Evolutionary conservation across 2,329 filamentous ascomycete genomes (phyloP), one percentile per base, ranked within the genome.

Genomic region (Aotearoamyces nothofagi): DNA sequence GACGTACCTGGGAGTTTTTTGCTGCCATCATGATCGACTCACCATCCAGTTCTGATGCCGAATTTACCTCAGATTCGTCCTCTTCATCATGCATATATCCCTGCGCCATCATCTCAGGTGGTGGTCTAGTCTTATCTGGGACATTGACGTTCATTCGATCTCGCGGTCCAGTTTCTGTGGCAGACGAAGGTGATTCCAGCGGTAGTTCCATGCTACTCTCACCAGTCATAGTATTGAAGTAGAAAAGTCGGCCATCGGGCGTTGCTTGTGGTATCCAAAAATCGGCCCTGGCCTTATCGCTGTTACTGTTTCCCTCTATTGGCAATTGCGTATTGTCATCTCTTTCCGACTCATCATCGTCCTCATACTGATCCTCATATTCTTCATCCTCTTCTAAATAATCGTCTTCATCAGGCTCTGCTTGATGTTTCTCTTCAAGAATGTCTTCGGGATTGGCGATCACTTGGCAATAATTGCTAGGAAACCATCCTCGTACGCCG

Each of bases 261-360:
- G 90, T 98, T 9, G 86, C 90, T 58, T 98, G 90, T 11, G 90
- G 90, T 41, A 98, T 93, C 90, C 90, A 98, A 50, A 92, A 98
- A 40, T 92, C 87, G 25, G 87, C 84, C 50, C 87, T 76, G 42
- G 90, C 86, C 47, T 81, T 79, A 45, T 77, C 75, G 38, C 55
- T 62, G 37, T 54, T 54, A 25, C 66, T 66, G 12, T 64, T 62
- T 27, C 74, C 73, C 46, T 92, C 82, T 27, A 83, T 65, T 5
- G 78, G 75, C 27, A 81, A 53, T 34, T 61, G 58, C 30, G 34
- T 57, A 48, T 33, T 52, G 29, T 73, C 73, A 37, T 72, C 69
- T 26, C 61, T 60, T 34, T 75, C 72, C 4, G 63, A 65, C 20
- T 69, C 66, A 16, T 73, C 75, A 10, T 78, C 76, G 27, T 79